A percentile compares a stretch with the other conserved stretches of the same genome.
Evolutionary conservation across 768 basidiomycete species (phyloP).

Genomic region (Kwoniella heveanensis): DNA sequence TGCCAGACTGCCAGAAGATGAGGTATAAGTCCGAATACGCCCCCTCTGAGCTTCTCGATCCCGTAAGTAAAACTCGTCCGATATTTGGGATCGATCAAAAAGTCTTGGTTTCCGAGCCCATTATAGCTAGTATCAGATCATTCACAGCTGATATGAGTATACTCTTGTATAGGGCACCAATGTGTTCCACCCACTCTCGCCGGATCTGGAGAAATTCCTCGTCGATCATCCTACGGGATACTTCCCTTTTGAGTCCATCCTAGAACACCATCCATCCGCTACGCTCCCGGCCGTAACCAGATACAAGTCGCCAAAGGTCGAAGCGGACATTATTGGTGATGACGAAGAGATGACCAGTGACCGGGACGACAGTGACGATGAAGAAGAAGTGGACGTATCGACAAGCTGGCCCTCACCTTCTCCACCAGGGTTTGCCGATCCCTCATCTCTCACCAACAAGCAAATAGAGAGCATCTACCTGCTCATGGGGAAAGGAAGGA

Average conservation of each 20-base stretch:
- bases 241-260: slow-evolving; percentile 65
- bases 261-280: no score
- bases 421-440: slow-evolving; percentile 54
- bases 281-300: background rate
- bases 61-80: slow-evolving; percentile 61
- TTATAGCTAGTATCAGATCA: no score
- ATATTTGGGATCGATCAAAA: no score
- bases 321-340: background rate
- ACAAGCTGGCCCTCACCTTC: slow-evolving; percentile 47
- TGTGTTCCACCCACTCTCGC: slow-evolving; percentile 69
- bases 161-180: slow-evolving; percentile 66
- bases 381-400: slow-evolving; percentile 27
- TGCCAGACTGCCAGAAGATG: slow-evolving; percentile 92
- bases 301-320: background rate
- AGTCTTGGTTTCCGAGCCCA: no score
- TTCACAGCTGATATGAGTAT: no score
- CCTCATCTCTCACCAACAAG: slow-evolving; percentile 29
- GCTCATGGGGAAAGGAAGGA: slow-evolving; percentile 13
- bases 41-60: slow-evolving; percentile 85
- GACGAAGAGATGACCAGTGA: background rate
- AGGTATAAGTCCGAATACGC: slow-evolving; percentile 89
- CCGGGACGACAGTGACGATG: no score
- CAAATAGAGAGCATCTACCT: slow-evolving; percentile 29
- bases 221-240: slow-evolving; percentile 61
- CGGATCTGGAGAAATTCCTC: slow-evolving; percentile 67